Base-by-base conservation (phyloP, 495 filamentous ascomycete species). In the Xylaria longipes region DNA sequence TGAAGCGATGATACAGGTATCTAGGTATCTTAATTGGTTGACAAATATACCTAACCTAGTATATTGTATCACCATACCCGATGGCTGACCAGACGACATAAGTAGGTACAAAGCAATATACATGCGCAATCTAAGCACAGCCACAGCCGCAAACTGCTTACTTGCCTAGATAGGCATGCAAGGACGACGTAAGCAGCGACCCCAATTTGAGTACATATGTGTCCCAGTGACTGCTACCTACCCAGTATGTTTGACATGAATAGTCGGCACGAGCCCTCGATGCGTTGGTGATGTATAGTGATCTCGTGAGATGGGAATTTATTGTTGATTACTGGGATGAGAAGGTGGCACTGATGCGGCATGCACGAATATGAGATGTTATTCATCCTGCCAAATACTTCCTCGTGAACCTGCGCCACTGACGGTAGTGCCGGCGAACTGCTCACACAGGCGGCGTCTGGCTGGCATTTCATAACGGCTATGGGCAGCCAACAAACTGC, bases 11-110 rank as follows among this genome's bases (percentile, higher is more conserved):
- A 5, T 56, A 22, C 39, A 20, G 15, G 6, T 43, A 41, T 1
- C 20, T 11, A 27, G 60, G 52, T 66, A 52, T 57, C 33, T 25
- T 12, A 57, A 43, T 22, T 29, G 14, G n/a, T 41, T 68, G 65
- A 68, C 65, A 67, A 67, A 68, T 68, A 57, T 68, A n/a, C n/a
- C n/a, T n/a, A n/a, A n/a, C n/a, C n/a, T n/a, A 39, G 43, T 20
- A 35, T n/a, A 29, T n/a, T 66, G 41, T 54, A 39, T 46, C 33
- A 66, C 64, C 46, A n/a, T 48, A 67, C 65, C 25, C 52, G 27
- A 56, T 27, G 27, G 52, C 25, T 31, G 52, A 54, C 65, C 22
- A 66, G 46, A 60, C 39, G 31, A 5, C 52, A n/a, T 15, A n/a
- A n/a, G n/a, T n/a, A n/a, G n/a, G n/a, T n/a, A 8, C 39, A 11